phyloP scores from a whole-genome alignment of 257 asterid species.

The Solanum stenotomum region DNA sequence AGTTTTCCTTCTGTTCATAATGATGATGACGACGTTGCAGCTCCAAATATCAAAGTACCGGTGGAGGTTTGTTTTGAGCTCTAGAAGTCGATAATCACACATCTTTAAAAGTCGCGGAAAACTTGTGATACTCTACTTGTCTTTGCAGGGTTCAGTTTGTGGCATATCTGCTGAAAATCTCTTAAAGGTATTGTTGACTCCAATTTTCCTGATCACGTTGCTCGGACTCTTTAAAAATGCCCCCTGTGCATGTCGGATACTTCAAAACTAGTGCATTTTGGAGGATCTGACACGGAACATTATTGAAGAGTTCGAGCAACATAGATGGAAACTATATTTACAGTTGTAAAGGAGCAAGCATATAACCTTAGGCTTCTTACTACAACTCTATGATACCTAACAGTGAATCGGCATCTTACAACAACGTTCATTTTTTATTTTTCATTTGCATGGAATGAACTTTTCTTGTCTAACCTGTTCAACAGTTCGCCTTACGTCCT shows the following conservation, averaged over 20 bases:
- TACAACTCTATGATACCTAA: neutral
- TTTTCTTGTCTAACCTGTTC: neutral
- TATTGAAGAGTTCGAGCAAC: neutral
- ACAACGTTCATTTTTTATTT: neutral
- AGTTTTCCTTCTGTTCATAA: neutral
- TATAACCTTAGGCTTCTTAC: neutral
- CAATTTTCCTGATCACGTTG: neutral
- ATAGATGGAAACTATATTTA: neutral
- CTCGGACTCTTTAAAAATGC: neutral
- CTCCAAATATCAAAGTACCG: neutral
- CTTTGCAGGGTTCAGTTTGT: neutral
- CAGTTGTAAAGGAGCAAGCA: neutral
- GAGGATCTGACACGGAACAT: neutral
- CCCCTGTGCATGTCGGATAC: neutral
- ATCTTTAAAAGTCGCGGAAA: neutral
- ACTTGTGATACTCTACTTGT: neutral
- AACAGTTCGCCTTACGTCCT: constrained; percentile 75
- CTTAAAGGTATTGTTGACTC: neutral
- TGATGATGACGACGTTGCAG: neutral
- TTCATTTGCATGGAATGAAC: neutral
- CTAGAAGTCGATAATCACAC: neutral
- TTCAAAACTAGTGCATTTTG: neutral
- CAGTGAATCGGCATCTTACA: neutral
- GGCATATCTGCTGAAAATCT: neutral
- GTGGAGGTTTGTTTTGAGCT: neutral